phyloP scores from a whole-genome alignment of 1,284 basidiomycete species.

The Coniferiporia weirii region DNA sequence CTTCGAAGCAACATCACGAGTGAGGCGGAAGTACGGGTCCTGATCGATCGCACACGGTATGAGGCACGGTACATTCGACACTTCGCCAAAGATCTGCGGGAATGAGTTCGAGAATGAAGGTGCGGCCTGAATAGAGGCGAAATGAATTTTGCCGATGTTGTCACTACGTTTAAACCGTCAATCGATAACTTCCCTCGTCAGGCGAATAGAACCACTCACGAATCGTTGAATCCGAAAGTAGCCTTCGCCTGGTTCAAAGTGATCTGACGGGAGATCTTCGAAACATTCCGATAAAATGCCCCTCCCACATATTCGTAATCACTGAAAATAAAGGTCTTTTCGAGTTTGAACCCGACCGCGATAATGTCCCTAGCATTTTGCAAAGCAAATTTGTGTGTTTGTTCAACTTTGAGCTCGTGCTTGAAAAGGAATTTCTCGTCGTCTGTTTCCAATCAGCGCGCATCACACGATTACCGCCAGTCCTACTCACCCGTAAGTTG shows the following conservation, averaged over 20 bases:
- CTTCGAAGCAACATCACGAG: conserved; percentile 89
- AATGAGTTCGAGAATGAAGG: conserved; percentile 98
- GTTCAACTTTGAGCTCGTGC: conserved; percentile 86
- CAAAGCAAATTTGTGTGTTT: conserved; percentile 80
- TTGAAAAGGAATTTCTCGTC: conserved; percentile 99
- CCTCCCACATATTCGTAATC: conserved; percentile 89
- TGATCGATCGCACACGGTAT: conserved; percentile 99
- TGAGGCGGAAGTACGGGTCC: conserved; percentile 94
- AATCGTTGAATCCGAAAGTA: conserved; percentile 94
- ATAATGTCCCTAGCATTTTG: conserved; percentile 95
- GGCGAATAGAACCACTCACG: conserved; percentile 49
- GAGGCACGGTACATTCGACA: conserved; percentile 82
- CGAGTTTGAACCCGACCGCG: conserved; percentile 87
- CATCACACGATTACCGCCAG: background rate
- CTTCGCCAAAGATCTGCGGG: conserved; percentile 92
- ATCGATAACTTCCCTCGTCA: background rate
- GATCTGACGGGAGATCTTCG: conserved; percentile 89
- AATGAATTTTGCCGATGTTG: conserved; percentile 98
- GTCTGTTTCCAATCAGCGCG: conserved; percentile 45
- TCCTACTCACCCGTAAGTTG: conserved; percentile 77
- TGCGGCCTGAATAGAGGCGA: conserved; percentile 94
- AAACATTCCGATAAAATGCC: conserved; percentile 91
- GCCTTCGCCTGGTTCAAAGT: conserved; percentile 93
- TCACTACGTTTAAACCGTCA: conserved; percentile 51
- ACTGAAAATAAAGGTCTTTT: conserved; percentile 98